Evolutionary conservation across 148 eudicot species (phyloP), one percentile per base, ranked within the genome.

Genomic region (Simmondsia chinensis): DNA sequence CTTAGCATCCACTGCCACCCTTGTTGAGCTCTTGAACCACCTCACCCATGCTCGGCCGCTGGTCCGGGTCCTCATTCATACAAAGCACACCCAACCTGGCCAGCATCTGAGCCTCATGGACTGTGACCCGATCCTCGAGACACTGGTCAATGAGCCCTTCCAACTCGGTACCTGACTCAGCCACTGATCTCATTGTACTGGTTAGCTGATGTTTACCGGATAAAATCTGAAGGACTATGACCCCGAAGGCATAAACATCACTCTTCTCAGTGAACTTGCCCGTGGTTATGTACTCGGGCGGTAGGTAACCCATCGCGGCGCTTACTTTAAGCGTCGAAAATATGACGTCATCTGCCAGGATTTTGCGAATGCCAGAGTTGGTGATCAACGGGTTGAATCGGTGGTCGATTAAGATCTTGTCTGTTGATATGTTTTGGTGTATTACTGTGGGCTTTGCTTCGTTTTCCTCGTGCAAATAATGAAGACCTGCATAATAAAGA

Each of bases 241-340:
- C 89, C 12, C 95, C 95, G 36, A 75, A 91, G 23, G 99, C 77
- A 37, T 91, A 91, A 8, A 91, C 86, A 18, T 91, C 95, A 18
- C 95, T 91, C 64, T 82, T 82, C 35, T 82, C 94, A 7, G 99
- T 91, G 61, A 91, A 91, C 2, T 74, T 71, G 4, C 99, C 99
- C 0, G 95, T 91, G 40, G 89, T 85, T 11, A 91, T 53, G 65
- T 91, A 91, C 44, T 91, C 99, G 0, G 99, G 99, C 4, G 95
- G 95, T 60, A 91, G 64, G 68, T 82, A 91, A 20, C 99, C 95
- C 63, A 91, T 60, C 15, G 95, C 95, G 4, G 99, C 95, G 23
- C 99, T 91, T 39, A 79, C 72, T 49, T 91, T 91, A 54, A 91
- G 72, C 30, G 83, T 89, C 0, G 99, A 91, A 60, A 69, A 91